Percentiles rank a stretch among this genome's conserved stretches.
phyloP scores from a whole-genome alignment of 2,329 filamentous ascomycete species.

The Arthrinium puccinioides region DNA sequence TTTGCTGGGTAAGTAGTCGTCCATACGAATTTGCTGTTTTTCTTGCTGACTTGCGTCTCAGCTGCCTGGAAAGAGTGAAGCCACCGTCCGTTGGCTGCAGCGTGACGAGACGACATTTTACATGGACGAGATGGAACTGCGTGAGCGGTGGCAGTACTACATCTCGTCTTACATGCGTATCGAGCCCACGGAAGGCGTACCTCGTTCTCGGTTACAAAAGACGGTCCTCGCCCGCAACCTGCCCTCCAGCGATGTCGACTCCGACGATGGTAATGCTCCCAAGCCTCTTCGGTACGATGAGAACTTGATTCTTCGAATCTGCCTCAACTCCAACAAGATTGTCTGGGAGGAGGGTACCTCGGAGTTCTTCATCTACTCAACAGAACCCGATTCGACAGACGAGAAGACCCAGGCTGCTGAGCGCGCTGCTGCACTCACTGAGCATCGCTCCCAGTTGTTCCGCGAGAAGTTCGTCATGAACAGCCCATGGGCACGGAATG shows the following conservation, averaged over 20 bases:
- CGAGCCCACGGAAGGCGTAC: conserved; percentile 78
- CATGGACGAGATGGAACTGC: conserved; percentile 77
- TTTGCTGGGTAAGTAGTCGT: conserved; percentile 75
- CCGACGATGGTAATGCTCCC: conserved; percentile 55
- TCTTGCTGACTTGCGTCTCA: conserved; percentile 18
- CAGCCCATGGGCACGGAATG: conserved; percentile 71
- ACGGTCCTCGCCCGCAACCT: conserved; percentile 67
- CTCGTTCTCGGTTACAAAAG: conserved; percentile 56
- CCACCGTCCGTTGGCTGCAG: conserved; percentile 64
- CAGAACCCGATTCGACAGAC: conserved; percentile 60
- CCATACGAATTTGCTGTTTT: background rate
- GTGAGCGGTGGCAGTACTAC: conserved; percentile 88
- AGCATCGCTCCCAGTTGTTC: conserved; percentile 63
- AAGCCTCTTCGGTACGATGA: conserved; percentile 58
- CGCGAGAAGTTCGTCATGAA: conserved; percentile 78
- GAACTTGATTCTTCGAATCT: conserved; percentile 65
- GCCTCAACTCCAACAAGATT: conserved; percentile 71
- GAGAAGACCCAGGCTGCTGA: conserved; percentile 55
- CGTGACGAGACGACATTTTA: conserved; percentile 73
- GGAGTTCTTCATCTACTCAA: conserved; percentile 67
- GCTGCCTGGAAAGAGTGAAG: conserved; percentile 62
- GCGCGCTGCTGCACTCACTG: conserved; percentile 43
- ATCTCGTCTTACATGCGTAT: conserved; percentile 85
- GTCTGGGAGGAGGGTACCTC: conserved; percentile 64
- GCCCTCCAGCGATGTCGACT: conserved; percentile 52